These are phyloP conservation scores for Annulohypoxylon nitens DNA, from an alignment of 495 filamentous ascomycete species.

Conservation along the genomic window DNA sequence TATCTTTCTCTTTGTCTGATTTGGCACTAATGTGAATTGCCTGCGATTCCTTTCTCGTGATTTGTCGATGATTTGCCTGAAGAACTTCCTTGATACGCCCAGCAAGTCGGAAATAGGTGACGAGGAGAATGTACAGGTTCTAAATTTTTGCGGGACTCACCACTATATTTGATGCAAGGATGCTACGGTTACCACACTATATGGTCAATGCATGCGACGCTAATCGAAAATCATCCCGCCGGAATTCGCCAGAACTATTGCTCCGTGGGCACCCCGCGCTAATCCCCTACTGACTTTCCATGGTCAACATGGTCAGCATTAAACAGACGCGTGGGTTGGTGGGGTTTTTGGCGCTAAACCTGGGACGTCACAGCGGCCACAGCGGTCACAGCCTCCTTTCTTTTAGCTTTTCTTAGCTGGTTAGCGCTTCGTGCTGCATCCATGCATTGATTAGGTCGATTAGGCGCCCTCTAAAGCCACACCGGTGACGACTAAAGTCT, in stretches of 20 bases:
- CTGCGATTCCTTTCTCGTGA: not conserved
- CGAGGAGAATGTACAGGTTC: not conserved
- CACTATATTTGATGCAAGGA: slow-evolving; percentile 7
- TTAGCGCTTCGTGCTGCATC: not conserved
- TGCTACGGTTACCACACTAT: slow-evolving; percentile 7
- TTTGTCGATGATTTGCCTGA: not conserved
- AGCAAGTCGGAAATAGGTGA: not conserved
- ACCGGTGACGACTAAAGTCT: slow-evolving; percentile 1
- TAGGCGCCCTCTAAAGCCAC: slow-evolving; percentile 28
- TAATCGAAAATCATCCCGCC: slow-evolving; percentile 38
- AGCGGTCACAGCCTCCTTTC: slow-evolving; percentile 48
- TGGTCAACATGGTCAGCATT: not conserved
- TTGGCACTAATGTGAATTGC: slow-evolving; percentile 4
- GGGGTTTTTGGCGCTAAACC: slow-evolving; percentile 23
- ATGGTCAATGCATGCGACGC: not conserved
- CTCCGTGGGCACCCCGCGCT: slow-evolving; percentile 39
- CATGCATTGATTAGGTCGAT: slow-evolving; percentile 12
- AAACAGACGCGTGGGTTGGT: slow-evolving; percentile 25
- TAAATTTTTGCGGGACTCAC: slow-evolving; percentile 13
- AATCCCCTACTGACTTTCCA: not conserved
- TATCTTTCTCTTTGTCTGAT: not conserved
- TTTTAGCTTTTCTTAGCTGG: slow-evolving; percentile 25
- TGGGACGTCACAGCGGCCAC: not conserved
- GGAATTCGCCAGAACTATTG: slow-evolving; percentile 47
- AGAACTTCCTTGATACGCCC: not conserved